These are phyloP conservation scores for Juglanconis juglandina DNA, from an alignment of 2,329 filamentous ascomycete genomes.

Conservation along the genomic window DNA sequence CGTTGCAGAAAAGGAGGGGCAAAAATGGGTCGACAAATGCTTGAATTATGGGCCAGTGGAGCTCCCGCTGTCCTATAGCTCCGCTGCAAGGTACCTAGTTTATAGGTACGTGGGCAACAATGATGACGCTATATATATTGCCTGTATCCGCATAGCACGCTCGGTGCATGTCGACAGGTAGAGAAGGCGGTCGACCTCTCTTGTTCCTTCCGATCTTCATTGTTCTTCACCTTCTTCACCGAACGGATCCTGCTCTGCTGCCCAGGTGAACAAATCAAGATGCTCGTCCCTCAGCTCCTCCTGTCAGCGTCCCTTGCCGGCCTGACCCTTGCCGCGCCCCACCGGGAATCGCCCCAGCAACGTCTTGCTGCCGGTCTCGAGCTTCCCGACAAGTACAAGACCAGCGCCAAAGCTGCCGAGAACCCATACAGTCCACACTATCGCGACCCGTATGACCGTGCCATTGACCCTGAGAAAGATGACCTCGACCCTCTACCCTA, in stretches of 20 bases:
- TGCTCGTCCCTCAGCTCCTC: constrained; percentile 15
- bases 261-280: neutral
- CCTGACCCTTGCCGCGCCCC: constrained; percentile 25
- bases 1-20: neutral
- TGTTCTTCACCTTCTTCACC: neutral
- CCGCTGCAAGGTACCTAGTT: constrained; percentile 5
- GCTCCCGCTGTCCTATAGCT: neutral
- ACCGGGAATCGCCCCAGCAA: constrained; percentile 52
- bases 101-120: neutral
- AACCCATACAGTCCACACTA: constrained; percentile 58
- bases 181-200: too few relatives aligned
- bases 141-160: neutral
- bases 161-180: too few relatives aligned
- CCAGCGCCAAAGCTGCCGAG: constrained; percentile 26
- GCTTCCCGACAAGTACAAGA: constrained; percentile 40
- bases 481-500: constrained; percentile 63
- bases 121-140: constrained; percentile 7
- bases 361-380: constrained; percentile 49
- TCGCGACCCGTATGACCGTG: constrained; percentile 59
- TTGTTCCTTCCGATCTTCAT: neutral
- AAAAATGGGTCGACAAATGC: neutral
- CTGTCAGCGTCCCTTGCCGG: constrained; percentile 22
- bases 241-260: too few relatives aligned
- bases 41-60: neutral
- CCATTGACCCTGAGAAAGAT: constrained; percentile 58